phyloP scores from a whole-genome alignment of 1,139 yeast species.

The Meyerozyma athensensis region DNA sequence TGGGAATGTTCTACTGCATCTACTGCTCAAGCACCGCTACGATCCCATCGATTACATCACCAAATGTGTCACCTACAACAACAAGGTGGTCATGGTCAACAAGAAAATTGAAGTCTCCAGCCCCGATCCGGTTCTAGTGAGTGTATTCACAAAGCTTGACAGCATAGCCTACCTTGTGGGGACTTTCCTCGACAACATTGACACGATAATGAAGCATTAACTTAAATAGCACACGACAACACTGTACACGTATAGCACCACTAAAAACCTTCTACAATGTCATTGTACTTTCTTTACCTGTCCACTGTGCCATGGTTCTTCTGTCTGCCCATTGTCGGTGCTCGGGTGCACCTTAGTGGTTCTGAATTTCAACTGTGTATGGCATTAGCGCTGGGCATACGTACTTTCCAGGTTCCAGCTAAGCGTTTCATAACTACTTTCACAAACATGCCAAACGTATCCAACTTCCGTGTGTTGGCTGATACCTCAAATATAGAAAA shows the following conservation, averaged over 20 bases:
- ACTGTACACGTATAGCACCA: too few relatives aligned
- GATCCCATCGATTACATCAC: slow-evolving; percentile 42
- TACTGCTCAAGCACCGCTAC: slow-evolving; percentile 28
- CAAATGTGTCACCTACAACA: slow-evolving; percentile 39
- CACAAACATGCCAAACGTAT: neutral
- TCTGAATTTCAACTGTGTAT: neutral
- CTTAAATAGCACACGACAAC: neutral
- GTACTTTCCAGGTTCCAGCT: neutral
- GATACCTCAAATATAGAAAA: slow-evolving; percentile 34
- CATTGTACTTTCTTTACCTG: too few relatives aligned
- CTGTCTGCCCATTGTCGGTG: neutral
- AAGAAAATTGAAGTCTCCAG: slow-evolving; percentile 40
- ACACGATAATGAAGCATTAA: neutral
- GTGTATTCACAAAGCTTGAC: slow-evolving; percentile 42
- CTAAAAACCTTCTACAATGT: too few relatives aligned
- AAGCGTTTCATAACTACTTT: neutral
- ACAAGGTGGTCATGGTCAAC: slow-evolving; percentile 39
- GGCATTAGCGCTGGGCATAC: neutral
- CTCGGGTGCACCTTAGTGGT: neutral
- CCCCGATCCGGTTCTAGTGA: slow-evolving; percentile 42
- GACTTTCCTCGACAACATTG: slow-evolving; percentile 6
- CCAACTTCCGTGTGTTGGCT: slow-evolving; percentile 9
- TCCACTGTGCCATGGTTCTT: neutral
- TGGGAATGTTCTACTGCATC: slow-evolving; percentile 23
- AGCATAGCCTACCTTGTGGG: slow-evolving; percentile 37